These are phyloP conservation scores for Periconia macrospinosa DNA, from an alignment of 2,329 filamentous ascomycete genomes.

Conservation along the genomic window DNA sequence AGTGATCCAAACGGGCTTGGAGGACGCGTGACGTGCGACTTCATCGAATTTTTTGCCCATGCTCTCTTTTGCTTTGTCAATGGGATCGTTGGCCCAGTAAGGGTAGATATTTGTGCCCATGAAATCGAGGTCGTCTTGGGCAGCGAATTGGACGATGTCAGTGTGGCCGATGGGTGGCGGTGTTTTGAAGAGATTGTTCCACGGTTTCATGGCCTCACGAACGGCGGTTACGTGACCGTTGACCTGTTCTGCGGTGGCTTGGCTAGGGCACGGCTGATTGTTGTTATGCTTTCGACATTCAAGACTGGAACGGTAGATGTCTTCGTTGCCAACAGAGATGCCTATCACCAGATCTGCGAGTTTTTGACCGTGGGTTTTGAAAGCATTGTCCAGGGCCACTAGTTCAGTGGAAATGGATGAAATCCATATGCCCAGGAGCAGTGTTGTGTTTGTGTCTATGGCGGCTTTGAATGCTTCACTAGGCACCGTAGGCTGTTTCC, in stretches of 20 bases:
- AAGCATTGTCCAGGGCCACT: conserved; percentile 31
- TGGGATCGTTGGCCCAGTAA: conserved; percentile 29
- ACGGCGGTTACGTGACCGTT: conserved; percentile 54
- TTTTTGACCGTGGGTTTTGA: conserved; percentile 40
- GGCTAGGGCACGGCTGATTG: not conserved
- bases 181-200: not conserved
- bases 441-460: conserved; percentile 31
- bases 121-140: conserved; percentile 34
- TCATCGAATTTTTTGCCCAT: conserved; percentile 24
- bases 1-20: conserved; percentile 36
- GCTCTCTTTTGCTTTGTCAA: conserved; percentile 44
- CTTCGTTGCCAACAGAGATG: conserved; percentile 39
- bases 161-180: conserved; percentile 45
- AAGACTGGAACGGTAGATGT: conserved; percentile 55
- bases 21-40: conserved; percentile 19
- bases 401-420: conserved; percentile 38
- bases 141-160: conserved; percentile 28
- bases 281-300: conserved; percentile 42
- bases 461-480: conserved; percentile 53
- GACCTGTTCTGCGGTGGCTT: conserved; percentile 39
- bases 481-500: conserved; percentile 52
- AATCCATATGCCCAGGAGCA: conserved; percentile 37
- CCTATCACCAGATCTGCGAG: conserved; percentile 55
- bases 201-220: conserved; percentile 1
- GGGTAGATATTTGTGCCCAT: conserved; percentile 38